phyloP scores from a whole-genome alignment of 192 early-diverging fungal genomes.

The Pecoramyces ruminantium region DNA sequence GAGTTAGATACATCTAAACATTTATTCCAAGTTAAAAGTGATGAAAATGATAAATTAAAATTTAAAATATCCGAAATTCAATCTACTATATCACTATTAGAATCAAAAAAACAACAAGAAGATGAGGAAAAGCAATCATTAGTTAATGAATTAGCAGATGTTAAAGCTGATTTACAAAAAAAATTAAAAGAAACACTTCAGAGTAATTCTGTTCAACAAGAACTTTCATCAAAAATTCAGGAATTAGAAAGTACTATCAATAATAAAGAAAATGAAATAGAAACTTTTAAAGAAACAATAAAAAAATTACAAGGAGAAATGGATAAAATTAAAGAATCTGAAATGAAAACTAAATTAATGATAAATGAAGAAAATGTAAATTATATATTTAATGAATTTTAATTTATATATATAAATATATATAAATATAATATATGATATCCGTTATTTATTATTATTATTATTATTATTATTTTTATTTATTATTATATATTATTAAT shows the following conservation, averaged over 20 bases:
- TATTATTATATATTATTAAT: not conserved
- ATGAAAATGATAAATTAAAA: not conserved
- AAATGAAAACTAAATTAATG: not conserved
- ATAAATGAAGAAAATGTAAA: not conserved
- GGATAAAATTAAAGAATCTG: not conserved
- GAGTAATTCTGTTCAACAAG: not conserved
- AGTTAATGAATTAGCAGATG: not conserved
- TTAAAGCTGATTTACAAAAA: not conserved
- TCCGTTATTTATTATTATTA: not conserved
- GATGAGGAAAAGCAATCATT: not conserved
- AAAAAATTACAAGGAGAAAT: not conserved
- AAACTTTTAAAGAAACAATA: not conserved
- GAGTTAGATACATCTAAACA: not conserved
- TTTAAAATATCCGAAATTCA: not conserved
- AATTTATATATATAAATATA: not conserved
- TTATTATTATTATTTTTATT: not conserved
- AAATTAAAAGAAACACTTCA: not conserved
- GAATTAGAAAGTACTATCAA: not conserved
- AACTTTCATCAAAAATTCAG: not conserved
- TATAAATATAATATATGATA: too few relatives aligned
- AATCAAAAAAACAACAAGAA: not conserved
- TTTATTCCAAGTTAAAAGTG: not conserved
- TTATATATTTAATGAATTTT: too few relatives aligned
- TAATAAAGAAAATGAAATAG: not conserved
- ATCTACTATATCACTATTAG: not conserved